A percentile compares a stretch with the other conserved stretches of the same genome.
These are phyloP conservation scores for Knufia fluminis DNA, from an alignment of 2,329 filamentous ascomycete genomes.

Conservation along the genomic window DNA sequence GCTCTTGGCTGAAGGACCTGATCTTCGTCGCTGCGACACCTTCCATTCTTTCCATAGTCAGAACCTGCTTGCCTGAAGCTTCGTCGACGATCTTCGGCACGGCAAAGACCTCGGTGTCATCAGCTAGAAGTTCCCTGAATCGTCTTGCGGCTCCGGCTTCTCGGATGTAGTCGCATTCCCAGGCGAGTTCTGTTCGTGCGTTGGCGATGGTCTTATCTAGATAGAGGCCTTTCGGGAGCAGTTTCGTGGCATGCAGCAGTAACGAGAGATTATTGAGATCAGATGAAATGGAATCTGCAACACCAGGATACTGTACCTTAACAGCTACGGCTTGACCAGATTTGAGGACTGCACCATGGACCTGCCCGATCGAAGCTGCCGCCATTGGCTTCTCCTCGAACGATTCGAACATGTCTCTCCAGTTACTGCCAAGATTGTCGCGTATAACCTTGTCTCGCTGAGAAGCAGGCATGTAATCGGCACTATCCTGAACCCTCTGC, in stretches of 20 bases:
- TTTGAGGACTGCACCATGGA: slow-evolving; percentile 74
- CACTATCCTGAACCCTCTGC: slow-evolving; percentile 88
- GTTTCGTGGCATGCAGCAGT: slow-evolving; percentile 77
- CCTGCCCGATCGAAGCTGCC: slow-evolving; percentile 92
- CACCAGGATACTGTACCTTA: slow-evolving; percentile 95
- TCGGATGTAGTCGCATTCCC: slow-evolving; percentile 93
- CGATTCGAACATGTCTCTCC: slow-evolving; percentile 70
- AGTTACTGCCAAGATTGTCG: slow-evolving; percentile 69
- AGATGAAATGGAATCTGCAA: slow-evolving; percentile 90
- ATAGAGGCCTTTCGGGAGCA: slow-evolving; percentile 85
- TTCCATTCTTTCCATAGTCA: slow-evolving; percentile 88
- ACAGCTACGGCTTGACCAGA: slow-evolving; percentile 74
- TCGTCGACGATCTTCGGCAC: slow-evolving; percentile 70
- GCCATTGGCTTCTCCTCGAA: slow-evolving; percentile 92
- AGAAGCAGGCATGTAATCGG: slow-evolving; percentile 94
- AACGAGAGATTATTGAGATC: slow-evolving; percentile 90
- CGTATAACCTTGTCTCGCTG: slow-evolving; percentile 79
- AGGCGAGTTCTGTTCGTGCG: slow-evolving; percentile 78
- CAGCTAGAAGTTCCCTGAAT: slow-evolving; percentile 68
- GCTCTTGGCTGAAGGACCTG: slow-evolving; percentile 63
- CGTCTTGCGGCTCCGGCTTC: slow-evolving; percentile 73
- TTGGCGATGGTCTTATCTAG: slow-evolving; percentile 97
- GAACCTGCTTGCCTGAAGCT: slow-evolving; percentile 73
- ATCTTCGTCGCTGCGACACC: slow-evolving; percentile 79
- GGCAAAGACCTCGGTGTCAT: slow-evolving; percentile 63